Evolutionary conservation across 495 filamentous ascomycete species (phyloP), one percentile per base, ranked within the genome.

Genomic region (Neurospora sp.): DNA sequence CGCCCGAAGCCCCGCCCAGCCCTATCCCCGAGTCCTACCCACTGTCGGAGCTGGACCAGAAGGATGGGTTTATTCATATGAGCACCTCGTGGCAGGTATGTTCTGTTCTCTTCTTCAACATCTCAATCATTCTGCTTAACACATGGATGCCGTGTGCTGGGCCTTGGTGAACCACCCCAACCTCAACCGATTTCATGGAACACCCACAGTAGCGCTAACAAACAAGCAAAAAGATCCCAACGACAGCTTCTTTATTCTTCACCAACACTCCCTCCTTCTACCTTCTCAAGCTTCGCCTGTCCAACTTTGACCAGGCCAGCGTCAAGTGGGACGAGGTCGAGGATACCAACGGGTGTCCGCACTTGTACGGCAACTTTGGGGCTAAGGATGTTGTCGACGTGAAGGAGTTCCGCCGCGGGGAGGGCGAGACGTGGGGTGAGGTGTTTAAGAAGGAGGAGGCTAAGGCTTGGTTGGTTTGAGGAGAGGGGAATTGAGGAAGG

Each of bases 51-150:
- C 79, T 87, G 8, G 86, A 88, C 77, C 79, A 77, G 71, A 77
- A 84, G 68, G 86, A 88, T 71, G 86, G 86, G 16, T 88, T 88
- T 75, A 80, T 88, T 8, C 86, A 88, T 68, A 74, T 88, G 20
- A 86, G 85, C 73, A 81, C 80, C 8, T 80, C 85, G 20, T 76
- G 75, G 69, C 86, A 85, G 80, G 84, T 84, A 78, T 72, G 79
- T 74, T 31, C 68, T 44, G 8, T 73, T 71, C 27, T 31, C 27
- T 1, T 39, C 65, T 61, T 61, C 20, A 7, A 7, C 4, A 14
- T 14, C 5, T 27, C 10, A 45, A 45, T 42, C 4, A 12, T 39
- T 22, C 14, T 61, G 53, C 71, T 7, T 20, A 14, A 14, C 35
- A 14, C 35, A 37, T 37, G 35, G 35, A 35, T 35, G 35, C 0